These are phyloP conservation scores for Sinapis alba DNA, from an alignment of 441 rosid genomes.

Conservation along the genomic window DNA sequence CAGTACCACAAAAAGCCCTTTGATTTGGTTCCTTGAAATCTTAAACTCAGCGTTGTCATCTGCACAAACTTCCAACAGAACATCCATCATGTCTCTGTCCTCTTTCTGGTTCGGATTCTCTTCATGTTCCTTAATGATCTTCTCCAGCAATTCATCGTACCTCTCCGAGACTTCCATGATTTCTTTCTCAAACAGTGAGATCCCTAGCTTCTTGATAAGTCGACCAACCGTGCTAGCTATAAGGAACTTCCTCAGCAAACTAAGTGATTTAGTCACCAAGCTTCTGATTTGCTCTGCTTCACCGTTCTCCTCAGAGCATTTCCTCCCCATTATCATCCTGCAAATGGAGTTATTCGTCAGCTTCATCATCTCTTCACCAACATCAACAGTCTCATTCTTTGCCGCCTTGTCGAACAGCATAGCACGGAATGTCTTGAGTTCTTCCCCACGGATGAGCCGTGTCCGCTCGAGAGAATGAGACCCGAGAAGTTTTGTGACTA, in stretches of 20 bases:
- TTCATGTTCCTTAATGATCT: constrained; percentile 49
- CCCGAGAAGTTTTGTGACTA: constrained; percentile 43
- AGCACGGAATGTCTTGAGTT: constrained; percentile 28
- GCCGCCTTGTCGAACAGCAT: constrained; percentile 31
- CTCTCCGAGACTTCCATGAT: constrained; percentile 31
- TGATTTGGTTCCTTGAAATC: constrained; percentile 42
- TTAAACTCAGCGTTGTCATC: constrained; percentile 38
- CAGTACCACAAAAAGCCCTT: constrained; percentile 46
- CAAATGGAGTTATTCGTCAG: constrained; percentile 42
- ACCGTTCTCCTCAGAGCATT: constrained; percentile 43
- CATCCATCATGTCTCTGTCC: constrained; percentile 49
- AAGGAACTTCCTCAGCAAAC: constrained; percentile 32
- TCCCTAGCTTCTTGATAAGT: constrained; percentile 39
- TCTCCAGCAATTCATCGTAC: constrained; percentile 49
- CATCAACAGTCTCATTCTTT: constrained; percentile 35
- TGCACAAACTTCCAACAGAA: constrained; percentile 38
- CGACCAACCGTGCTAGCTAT: constrained; percentile 40
- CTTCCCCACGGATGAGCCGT: constrained; percentile 38
- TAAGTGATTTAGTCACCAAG: constrained; percentile 35
- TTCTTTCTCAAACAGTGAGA: constrained; percentile 38
- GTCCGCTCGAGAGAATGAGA: constrained; percentile 39
- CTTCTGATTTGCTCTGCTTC: constrained; percentile 44
- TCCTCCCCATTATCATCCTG: constrained; percentile 48
- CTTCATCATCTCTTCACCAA: constrained; percentile 46
- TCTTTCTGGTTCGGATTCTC: constrained; percentile 36